Conservation (phyloP, 805 yeast genomes). For the Wickerhamiella cacticola region DNA sequence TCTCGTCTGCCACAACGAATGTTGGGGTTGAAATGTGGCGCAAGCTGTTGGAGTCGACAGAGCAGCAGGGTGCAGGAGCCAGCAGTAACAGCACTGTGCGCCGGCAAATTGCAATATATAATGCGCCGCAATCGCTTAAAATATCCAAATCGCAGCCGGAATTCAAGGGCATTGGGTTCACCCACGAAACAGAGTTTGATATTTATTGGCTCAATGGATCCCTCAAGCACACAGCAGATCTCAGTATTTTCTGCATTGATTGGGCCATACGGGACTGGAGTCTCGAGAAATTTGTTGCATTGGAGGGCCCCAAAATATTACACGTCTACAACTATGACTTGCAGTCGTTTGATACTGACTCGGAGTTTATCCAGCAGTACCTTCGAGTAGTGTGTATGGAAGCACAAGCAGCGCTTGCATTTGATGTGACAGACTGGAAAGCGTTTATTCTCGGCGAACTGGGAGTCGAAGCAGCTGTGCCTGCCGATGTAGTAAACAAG, state of each 20-base stretch:
- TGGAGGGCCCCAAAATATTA: slow-evolving; percentile 2
- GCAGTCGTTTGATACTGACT: slow-evolving; percentile 7
- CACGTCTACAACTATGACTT: slow-evolving; percentile 8
- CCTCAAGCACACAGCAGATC: not conserved
- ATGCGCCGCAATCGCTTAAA: slow-evolving; percentile 1
- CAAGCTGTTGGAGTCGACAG: slow-evolving; percentile 8
- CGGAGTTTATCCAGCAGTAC: slow-evolving; percentile 13
- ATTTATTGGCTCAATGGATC: slow-evolving; percentile 3
- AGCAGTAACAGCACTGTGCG: not conserved
- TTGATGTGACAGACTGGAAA: slow-evolving; percentile 1
- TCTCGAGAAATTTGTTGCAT: not conserved
- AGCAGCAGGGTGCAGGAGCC: not conserved
- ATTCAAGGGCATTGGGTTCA: not conserved
- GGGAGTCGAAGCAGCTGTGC: not conserved
- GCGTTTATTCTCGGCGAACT: slow-evolving; percentile 7
- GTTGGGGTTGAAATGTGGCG: slow-evolving; percentile 11
- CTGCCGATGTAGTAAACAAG: slow-evolving; percentile 1
- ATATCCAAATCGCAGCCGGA: not conserved
- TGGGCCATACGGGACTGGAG: slow-evolving; percentile 3
- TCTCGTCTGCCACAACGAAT: too few species aligned
- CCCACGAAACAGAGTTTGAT: not conserved
- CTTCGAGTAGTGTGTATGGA: slow-evolving; percentile 7
- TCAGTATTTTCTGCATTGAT: slow-evolving; percentile 4
- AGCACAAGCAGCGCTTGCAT: slow-evolving; percentile 6
- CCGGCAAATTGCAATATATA: not conserved